These are phyloP conservation scores for Quercus mongolica DNA, from an alignment of 306 rosid genomes.

Conservation along the genomic window DNA sequence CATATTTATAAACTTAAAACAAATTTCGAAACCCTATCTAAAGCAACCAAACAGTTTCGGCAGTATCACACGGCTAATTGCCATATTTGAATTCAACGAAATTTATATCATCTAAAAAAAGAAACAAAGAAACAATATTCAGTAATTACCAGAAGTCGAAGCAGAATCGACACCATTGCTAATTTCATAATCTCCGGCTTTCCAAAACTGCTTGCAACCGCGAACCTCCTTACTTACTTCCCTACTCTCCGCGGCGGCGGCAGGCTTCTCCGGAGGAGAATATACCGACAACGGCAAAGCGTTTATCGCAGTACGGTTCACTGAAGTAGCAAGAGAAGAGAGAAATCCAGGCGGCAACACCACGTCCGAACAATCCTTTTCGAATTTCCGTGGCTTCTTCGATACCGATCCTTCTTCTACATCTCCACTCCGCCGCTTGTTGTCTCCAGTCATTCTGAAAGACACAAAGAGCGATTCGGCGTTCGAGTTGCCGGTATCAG, in stretches of 20 bases:
- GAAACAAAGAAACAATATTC: neutral
- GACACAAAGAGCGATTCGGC: too few relatives aligned
- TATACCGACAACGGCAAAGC: neutral
- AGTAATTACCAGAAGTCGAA: neutral
- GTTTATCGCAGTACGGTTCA: neutral
- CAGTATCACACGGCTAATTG: too few relatives aligned
- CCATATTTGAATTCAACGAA: too few relatives aligned
- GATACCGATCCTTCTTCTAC: too few relatives aligned
- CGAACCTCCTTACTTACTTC: neutral
- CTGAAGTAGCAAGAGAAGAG: too few relatives aligned
- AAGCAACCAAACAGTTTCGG: too few relatives aligned
- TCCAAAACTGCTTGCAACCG: conserved; percentile 9
- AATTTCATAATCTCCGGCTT: conserved; percentile 4
- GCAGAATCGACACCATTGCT: neutral
- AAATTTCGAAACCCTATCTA: too few relatives aligned
- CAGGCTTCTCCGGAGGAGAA: neutral
- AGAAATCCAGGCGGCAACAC: neutral
- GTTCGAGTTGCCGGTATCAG: neutral
- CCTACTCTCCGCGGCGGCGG: neutral
- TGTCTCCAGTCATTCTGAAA: too few relatives aligned
- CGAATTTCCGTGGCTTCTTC: too few relatives aligned
- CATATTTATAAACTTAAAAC: too few relatives aligned
- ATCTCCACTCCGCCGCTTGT: too few relatives aligned
- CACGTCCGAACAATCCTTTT: neutral
- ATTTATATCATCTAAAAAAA: too few relatives aligned